Conservation (phyloP, 495 filamentous ascomycete species). For the Aspergillus homomorphus region DNA sequence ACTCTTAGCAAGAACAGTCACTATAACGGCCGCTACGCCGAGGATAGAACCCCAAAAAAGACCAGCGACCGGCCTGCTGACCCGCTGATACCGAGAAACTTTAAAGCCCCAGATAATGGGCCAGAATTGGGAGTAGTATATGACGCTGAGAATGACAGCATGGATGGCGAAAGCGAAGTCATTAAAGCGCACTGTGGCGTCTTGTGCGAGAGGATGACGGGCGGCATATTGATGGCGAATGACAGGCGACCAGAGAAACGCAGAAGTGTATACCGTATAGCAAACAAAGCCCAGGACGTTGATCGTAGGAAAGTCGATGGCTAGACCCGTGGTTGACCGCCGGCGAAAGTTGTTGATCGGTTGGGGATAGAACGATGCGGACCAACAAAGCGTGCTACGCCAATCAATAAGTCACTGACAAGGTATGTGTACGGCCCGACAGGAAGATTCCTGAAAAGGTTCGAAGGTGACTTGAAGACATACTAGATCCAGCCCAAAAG, state of each 20-base stretch:
- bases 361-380: conserved; percentile 90
- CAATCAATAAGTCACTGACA: neutral
- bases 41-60: conserved; percentile 64
- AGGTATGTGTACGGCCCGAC: neutral
- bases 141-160: conserved; percentile 62
- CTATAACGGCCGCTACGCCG: conserved; percentile 52
- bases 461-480: conserved; percentile 11
- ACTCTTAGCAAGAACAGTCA: conserved; percentile 50
- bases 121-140: conserved; percentile 72
- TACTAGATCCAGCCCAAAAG: conserved; percentile 47
- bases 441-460: neutral
- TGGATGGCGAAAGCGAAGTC: conserved; percentile 85
- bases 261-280: conserved; percentile 69
- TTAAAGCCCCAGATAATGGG: conserved; percentile 72
- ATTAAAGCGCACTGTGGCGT: conserved; percentile 83
- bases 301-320: conserved; percentile 80
- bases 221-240: conserved; percentile 80
- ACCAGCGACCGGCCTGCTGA: conserved; percentile 63
- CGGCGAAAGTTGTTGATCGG: conserved; percentile 70
- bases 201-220: conserved; percentile 66
- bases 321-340: conserved; percentile 73
- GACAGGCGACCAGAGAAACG: conserved; percentile 72
- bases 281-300: conserved; percentile 80
- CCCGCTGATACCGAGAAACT: conserved; percentile 47
- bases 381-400: conserved; percentile 67